Base-by-base conservation (phyloP, 2,329 filamentous ascomycete genomes). In the Trichoderma asperellum region DNA sequence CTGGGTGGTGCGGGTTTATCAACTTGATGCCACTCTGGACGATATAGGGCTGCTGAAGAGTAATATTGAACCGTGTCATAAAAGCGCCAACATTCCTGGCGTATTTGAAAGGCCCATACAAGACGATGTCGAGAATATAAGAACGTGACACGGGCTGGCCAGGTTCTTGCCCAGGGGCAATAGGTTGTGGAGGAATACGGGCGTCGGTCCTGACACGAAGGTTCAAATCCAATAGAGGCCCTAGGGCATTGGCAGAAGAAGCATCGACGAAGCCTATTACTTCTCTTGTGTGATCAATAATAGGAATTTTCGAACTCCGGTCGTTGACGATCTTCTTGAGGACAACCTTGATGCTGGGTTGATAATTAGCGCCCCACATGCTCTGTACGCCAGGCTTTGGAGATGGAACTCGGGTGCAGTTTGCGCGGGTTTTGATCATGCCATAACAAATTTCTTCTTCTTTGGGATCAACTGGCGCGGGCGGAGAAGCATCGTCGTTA, bases 401-500 rank as follows among this genome's bases (percentile, higher is more conserved):
- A 2, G 85, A 87, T 0, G 93, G 93, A 2, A 95, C 88, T 43
- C 83, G 81, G 74, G 88, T 85, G 71, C 90, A 91, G 72, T 90
- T 88, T 53, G 96, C 83, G 66, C 83, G 87, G 2, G 89, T 86
- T 67, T 93, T 89, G 24, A 96, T 80, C 80, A 91, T 91, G 53
- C 93, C 93, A 75, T 92, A 94, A 79, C 93, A 96, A 4, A 96
- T 91, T 75, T 93, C 89, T 76, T 92, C 88, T 24, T 89, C 85
- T 58, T 83, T 86, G 35, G 88, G 84, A 68, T 92, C 86, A 4
- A 88, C 75, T 29, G 32, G 34, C n/a, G 32, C 10, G 11, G 91
- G 21, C 10, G 61, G 35, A 6, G 29, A 16, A 40, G 49, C 87
- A 32, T 89, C 87, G 55, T 91, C 89, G 72, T 75, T 75, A 35